A percentile compares a stretch with the other conserved stretches of the same genome.
phyloP scores from a whole-genome alignment of 148 eudicot species.

The Amaranthus cruentus region DNA sequence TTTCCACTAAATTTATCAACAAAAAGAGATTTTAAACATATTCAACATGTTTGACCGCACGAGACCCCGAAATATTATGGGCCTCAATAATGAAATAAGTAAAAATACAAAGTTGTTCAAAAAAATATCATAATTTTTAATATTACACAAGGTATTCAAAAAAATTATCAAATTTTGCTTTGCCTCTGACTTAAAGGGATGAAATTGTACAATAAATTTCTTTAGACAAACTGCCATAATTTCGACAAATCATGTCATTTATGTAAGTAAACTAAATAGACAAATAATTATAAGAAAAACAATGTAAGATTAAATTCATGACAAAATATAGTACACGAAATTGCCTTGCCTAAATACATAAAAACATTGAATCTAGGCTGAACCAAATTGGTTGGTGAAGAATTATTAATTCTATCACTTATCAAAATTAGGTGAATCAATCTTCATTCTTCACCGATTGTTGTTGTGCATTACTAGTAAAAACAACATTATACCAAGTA shows the following conservation, averaged over 20 bases:
- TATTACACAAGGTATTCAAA: too few relatives aligned
- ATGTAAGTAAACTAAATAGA: background rate
- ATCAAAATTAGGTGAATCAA: slow-evolving; percentile 12
- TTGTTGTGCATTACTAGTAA: background rate
- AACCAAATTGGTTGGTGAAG: background rate
- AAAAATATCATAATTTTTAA: too few relatives aligned
- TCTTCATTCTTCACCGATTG: background rate
- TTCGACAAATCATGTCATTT: background rate
- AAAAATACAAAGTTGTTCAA: too few relatives aligned
- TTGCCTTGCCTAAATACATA: slow-evolving; percentile 12
- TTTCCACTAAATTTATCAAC: too few relatives aligned
- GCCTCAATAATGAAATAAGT: too few relatives aligned
- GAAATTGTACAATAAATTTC: too few relatives aligned
- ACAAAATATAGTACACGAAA: slow-evolving; percentile 1
- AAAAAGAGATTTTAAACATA: too few relatives aligned
- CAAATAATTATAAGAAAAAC: background rate
- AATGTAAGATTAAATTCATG: background rate
- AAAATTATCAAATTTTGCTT: too few relatives aligned
- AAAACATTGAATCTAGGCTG: background rate
- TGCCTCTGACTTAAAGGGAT: too few relatives aligned
- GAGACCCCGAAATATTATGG: too few relatives aligned
- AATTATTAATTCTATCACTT: background rate
- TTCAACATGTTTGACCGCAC: too few relatives aligned
- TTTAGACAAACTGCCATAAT: too few relatives aligned
- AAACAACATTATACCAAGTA: background rate